Conservation (phyloP, 2,329 filamentous ascomycete species). For the Pseudogymnoascus sp. region DNA sequence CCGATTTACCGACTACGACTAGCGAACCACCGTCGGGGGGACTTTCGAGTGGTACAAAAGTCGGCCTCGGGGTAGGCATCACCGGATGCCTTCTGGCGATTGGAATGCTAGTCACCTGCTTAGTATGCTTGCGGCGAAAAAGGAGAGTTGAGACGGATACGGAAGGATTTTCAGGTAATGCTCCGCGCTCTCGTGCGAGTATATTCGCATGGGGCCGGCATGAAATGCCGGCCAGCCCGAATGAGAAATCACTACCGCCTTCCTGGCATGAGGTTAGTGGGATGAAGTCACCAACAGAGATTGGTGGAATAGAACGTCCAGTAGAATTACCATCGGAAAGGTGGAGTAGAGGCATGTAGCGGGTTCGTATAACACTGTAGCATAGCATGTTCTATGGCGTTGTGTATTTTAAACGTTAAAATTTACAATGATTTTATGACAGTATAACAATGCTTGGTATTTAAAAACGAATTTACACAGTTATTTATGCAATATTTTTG, state of each 20-base stretch:
- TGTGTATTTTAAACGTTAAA: not conserved
- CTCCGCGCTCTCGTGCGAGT: not conserved
- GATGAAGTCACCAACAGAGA: not conserved
- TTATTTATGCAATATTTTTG: not conserved
- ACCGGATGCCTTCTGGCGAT: not conserved
- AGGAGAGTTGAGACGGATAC: not conserved
- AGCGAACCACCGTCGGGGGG: not conserved
- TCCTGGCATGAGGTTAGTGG: not conserved
- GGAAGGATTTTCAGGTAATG: not conserved
- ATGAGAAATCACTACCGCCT: not conserved
- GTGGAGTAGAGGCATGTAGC: slow-evolving; percentile 3
- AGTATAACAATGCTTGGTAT: not conserved
- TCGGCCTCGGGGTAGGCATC: not conserved
- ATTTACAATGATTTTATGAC: not conserved
- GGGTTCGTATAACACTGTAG: not conserved
- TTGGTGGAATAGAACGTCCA: not conserved
- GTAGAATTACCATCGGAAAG: not conserved
- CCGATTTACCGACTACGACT: not conserved
- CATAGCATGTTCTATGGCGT: not conserved
- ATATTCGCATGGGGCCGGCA: not conserved
- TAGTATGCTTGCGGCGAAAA: not conserved
- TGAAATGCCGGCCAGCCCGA: not conserved
- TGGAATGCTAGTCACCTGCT: not conserved
- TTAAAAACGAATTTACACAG: too few relatives aligned
- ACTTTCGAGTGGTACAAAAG: not conserved